Base-by-base conservation (phyloP, 768 basidiomycete genomes). In the Rhodotorula toruloides region DNA sequence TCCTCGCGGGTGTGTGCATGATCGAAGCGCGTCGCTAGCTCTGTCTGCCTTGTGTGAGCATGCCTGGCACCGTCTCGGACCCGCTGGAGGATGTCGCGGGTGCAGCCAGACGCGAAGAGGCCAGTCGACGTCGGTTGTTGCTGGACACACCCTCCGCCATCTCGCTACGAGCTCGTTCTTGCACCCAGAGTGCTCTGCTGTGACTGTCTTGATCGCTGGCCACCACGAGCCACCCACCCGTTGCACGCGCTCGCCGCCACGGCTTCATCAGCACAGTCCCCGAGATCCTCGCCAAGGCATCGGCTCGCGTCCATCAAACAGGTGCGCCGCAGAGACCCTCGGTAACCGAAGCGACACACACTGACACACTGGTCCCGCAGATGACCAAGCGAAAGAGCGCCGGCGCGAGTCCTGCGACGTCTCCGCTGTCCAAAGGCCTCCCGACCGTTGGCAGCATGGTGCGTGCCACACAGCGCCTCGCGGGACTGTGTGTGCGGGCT, bases 341-440 rank as follows among this genome's bases (percentile, higher is more conserved):
- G 16, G 17, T 32, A 19, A 1, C 10, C 19, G 27, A 0, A 11
- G 39, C 9, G 21, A 11, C 7, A 44, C 54, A 32, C 27, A 22
- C 42, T 42, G 4, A 10, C 39, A 42, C 19, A n/a, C 2, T 3
- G 19, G 16, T 10, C 21, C 32, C 19, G 14, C 54, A 67, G 59
- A 67, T 67, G 60, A 52, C 58, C 55, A 67, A 61, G 49, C 59
- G 60, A n/a, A 62, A 61, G 37, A 46, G 54, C 42, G 42, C 31
- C 0, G 50, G 34, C n/a, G 4, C 43, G 2, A 13, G 44, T 25
- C 25, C 44, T 1, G 32, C 60, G 37, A 32, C 54, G 27, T 40
- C 53, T 1, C 37, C 53, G 37, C 11, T n/a, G 34, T 32, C 50
- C 43, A 32, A 67, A n/a, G 37, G 32, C 2, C 47, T 27, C 49